Base-by-base conservation (phyloP, 2,329 filamentous ascomycete genomes). In the Aureobasidium namibiae region DNA sequence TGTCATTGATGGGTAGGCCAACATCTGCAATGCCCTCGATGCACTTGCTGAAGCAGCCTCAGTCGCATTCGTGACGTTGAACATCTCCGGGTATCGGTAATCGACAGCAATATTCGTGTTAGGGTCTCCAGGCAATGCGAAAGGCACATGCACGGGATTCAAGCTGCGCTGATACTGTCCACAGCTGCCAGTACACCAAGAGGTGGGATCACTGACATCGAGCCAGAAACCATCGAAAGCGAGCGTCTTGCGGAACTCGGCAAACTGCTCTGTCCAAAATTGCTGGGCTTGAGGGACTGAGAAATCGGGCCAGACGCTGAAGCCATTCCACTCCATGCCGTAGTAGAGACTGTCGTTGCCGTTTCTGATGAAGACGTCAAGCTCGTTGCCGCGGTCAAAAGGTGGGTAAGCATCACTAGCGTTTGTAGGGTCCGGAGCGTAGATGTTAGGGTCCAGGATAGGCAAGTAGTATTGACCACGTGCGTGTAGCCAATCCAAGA, bases 341-440 rank as follows among this genome's bases (percentile, higher is more conserved):
- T 63, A 80, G 33, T 73, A 66, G 41, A 74, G 68, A 57, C 76
- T 79, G 16, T 79, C 79, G 67, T 82, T 79, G 0, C 78, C 78
- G 60, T 83, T 82, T 29, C 71, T 76, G 57, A 83, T 64, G 66
- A 80, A 83, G 3, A 76, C 72, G 57, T 75, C 74, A 1, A 75
- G 74, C 14, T 73, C 73, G 53, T 78, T 75, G 5, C 81, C 81
- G n/a, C 78, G 72, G 4, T 74, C 74, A 64, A 81, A 84, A 0
- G 75, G 74, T 10, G 74, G 72, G 63, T 83, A 82, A 0, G 68
- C 67, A 11, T 89, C 86, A 45, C 76, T 81, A 1, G 75, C 73
- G 66, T 89, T 86, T 4, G 79, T 73, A 0, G 84, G 84, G 62
- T 88, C 85, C 0, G 86, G 86, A 16, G 81, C 80, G 65, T 89